Evolutionary conservation across 2,329 filamentous ascomycete species (phyloP), one percentile per base, ranked within the genome.

Genomic region (Epichloe festucae): DNA sequence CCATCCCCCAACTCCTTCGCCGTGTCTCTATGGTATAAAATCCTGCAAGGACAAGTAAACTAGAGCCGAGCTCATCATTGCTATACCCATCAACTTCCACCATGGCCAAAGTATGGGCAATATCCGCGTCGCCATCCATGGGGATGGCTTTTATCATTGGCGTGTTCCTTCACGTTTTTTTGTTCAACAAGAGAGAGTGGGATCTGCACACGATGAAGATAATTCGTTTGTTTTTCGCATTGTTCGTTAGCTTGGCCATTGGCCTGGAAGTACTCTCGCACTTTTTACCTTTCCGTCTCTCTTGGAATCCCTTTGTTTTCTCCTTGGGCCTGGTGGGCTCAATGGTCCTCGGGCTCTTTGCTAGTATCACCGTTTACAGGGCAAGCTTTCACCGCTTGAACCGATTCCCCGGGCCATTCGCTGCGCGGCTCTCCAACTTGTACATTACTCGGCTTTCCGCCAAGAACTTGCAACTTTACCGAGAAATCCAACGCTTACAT

Each of bases 91-190:
- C 8, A 4, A 75, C 62, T n/a, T 5, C 35, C 3, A 3, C 5
- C 10, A 46, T 38, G 17, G 5, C 17, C 19, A 23, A 12, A 15
- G 45, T 10, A 7, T 41, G 23, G 46, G 36, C 46, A 4, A 3
- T 38, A 4, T n/a, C 5, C 5, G 15, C 46, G 6, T 41, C 36
- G 23, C 46, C 46, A 17, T 31, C 31, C 36, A 6, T 48, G n/a
- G n/a, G 21, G 7, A 74, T 70, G 5, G 72, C 64, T 34, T 72
- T 61, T 4, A 2, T 48, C 27, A 21, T 41, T 5, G 57, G 58
- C 7, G 7, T 52, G 17, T 11, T 46, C 15, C 11, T 50, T 7
- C 62, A 64, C 27, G 21, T 55, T 14, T 52, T 58, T 36, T 31
- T 55, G 6, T 62, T 61, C 41, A 56, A 58, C 1, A 48, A 53